phyloP scores from a whole-genome alignment of 2,329 filamentous ascomycete genomes.

The Onygena corvina region DNA sequence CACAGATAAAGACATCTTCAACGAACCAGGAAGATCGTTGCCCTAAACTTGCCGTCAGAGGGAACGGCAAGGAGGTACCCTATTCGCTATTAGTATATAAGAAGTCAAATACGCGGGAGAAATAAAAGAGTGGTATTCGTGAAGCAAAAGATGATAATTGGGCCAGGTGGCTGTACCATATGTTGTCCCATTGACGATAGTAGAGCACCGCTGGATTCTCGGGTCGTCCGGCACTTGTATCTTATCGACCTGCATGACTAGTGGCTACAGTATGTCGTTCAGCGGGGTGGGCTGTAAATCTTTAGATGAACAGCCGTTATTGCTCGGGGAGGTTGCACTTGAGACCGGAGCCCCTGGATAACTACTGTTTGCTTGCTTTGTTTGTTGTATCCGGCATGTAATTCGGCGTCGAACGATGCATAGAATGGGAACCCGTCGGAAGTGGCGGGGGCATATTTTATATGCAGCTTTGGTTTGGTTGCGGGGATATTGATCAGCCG shows the following conservation, averaged over 20 bases:
- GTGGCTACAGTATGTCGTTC: neutral
- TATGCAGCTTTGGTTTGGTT: no score
- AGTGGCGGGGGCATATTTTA: no score
- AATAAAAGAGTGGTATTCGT: no score
- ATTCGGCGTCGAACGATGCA: no score
- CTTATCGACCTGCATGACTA: slow-evolving; percentile 46
- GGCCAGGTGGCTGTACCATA: slow-evolving; percentile 42
- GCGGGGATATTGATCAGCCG: no score
- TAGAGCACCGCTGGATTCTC: slow-evolving; percentile 52
- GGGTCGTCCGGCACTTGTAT: slow-evolving; percentile 52
- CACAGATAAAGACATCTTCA: neutral
- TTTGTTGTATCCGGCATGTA: no score
- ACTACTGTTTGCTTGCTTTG: neutral
- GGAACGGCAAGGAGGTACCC: slow-evolving; percentile 45
- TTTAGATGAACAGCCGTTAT: neutral
- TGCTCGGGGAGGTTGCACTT: neutral
- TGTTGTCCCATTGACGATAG: slow-evolving; percentile 53
- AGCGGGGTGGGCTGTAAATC: neutral
- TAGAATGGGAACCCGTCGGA: no score
- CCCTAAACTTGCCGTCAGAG: slow-evolving; percentile 31
- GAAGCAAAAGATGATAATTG: no score
- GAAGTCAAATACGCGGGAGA: no score
- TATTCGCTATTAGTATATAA: slow-evolving; percentile 14
- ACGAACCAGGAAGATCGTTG: slow-evolving; percentile 44
- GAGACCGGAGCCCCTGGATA: no score